Evolutionary conservation across 75 land plant genomes (phyloP).

Genomic region (Adiantum capillusveneris): DNA sequence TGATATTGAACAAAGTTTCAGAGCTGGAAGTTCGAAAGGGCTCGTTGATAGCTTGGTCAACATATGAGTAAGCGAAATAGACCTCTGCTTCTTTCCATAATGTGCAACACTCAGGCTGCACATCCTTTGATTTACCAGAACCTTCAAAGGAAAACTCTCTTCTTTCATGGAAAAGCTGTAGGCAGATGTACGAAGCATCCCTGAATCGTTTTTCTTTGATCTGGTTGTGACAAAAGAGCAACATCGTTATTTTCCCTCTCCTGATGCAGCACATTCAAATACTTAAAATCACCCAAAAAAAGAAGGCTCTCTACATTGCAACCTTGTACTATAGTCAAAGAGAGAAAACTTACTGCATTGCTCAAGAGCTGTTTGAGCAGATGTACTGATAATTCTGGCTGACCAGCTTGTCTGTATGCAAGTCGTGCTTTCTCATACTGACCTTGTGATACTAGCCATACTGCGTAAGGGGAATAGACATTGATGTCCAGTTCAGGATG

Average conservation of each 20-base stretch:
- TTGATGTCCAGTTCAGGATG: conserved; percentile 30
- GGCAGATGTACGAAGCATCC: conserved; percentile 18
- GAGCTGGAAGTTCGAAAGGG: conserved; percentile 34
- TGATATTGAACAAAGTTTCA: conserved; percentile 30
- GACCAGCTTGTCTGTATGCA: conserved; percentile 27
- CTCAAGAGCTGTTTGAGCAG: conserved; percentile 20
- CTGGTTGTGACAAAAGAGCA: neutral
- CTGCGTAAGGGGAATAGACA: conserved; percentile 28
- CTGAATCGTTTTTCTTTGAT: conserved; percentile 36
- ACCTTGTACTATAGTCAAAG: neutral
- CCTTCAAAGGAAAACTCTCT: neutral
- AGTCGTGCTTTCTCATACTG: conserved; percentile 26
- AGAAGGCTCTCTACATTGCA: too few relatives aligned
- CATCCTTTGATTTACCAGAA: conserved; percentile 2
- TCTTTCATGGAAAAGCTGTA: conserved; percentile 1
- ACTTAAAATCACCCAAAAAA: too few relatives aligned
- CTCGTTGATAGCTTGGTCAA: conserved; percentile 28
- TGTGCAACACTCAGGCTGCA: neutral
- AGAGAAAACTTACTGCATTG: conserved; percentile 23
- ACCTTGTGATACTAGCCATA: conserved; percentile 26
- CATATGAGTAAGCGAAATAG: conserved; percentile 26
- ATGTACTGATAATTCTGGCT: conserved; percentile 26
- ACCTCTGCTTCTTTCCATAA: conserved; percentile 11
- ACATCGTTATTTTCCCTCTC: too few relatives aligned
- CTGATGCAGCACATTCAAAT: too few relatives aligned